phyloP scores from a whole-genome alignment of 2,329 filamentous ascomycete species.

The Aspergillus unguis region DNA sequence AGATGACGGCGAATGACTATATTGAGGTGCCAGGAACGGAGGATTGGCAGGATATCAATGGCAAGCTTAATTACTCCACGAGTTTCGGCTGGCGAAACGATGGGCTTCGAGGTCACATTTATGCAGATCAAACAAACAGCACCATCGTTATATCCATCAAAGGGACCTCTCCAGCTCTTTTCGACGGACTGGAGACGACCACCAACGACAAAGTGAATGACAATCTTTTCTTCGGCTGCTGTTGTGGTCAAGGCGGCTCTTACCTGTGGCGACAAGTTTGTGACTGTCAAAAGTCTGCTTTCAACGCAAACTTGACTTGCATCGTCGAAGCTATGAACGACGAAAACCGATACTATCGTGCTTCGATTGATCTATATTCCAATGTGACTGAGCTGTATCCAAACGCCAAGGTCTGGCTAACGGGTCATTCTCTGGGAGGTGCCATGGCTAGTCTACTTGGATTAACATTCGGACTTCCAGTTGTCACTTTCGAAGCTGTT shows the following conservation, averaged over 20 bases:
- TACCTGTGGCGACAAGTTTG: conserved; percentile 90
- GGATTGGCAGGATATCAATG: conserved; percentile 79
- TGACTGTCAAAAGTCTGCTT: conserved; percentile 83
- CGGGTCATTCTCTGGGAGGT: conserved; percentile 89
- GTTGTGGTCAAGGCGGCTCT: conserved; percentile 88
- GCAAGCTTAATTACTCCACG: conserved; percentile 76
- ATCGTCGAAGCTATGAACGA: conserved; percentile 69
- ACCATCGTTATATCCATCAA: conserved; percentile 92
- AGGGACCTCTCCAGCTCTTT: conserved; percentile 83
- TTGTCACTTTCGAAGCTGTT: conserved; percentile 89
- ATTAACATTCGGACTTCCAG: conserved; percentile 83
- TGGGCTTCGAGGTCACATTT: conserved; percentile 87
- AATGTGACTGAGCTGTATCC: conserved; percentile 91
- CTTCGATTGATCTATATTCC: conserved; percentile 82
- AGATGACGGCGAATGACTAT: conserved; percentile 88
- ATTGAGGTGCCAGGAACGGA: conserved; percentile 66
- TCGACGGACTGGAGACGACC: conserved; percentile 94
- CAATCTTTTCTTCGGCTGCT: conserved; percentile 97
- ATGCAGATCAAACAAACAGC: conserved; percentile 77
- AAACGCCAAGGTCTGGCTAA: conserved; percentile 77
- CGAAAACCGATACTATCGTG: conserved; percentile 89
- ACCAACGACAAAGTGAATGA: conserved; percentile 98
- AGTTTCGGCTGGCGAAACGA: conserved; percentile 93
- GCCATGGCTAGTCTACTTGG: conserved; percentile 84
- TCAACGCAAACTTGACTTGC: conserved; percentile 89